These are phyloP conservation scores for Starmerella bombi DNA, from an alignment of 805 yeast species.

Conservation along the genomic window DNA sequence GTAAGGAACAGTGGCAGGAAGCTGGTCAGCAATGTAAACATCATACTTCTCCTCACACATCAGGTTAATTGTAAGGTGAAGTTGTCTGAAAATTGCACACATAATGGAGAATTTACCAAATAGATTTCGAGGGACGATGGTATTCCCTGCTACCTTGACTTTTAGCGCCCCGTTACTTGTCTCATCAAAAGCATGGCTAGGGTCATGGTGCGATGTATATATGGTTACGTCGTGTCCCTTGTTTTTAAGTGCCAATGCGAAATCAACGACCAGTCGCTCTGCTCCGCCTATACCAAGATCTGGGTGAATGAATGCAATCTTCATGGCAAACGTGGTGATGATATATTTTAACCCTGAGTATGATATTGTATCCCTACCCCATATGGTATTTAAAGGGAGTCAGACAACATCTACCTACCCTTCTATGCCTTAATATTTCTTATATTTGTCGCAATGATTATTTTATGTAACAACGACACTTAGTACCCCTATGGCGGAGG, in stretches of 20 bases:
- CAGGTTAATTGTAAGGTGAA: constrained; percentile 45
- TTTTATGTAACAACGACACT: too few relatives aligned
- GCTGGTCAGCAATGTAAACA: constrained; percentile 73
- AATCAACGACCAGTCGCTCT: constrained; percentile 90
- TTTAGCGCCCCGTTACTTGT: constrained; percentile 43
- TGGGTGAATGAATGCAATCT: constrained; percentile 82
- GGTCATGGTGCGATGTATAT: constrained; percentile 85
- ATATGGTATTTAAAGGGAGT: too few relatives aligned
- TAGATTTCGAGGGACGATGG: constrained; percentile 57
- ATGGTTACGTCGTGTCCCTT: constrained; percentile 50
- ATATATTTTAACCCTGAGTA: too few relatives aligned
- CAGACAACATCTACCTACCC: too few relatives aligned
- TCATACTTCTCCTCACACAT: constrained; percentile 37
- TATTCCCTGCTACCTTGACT: constrained; percentile 68
- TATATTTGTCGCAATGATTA: too few relatives aligned
- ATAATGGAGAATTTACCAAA: constrained; percentile 59
- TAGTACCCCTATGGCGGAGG: too few relatives aligned
- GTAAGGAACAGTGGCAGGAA: constrained; percentile 71
- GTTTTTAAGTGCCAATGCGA: constrained; percentile 74
- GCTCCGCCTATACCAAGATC: constrained; percentile 98
- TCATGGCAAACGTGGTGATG: too few relatives aligned
- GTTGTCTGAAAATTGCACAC: constrained; percentile 73
- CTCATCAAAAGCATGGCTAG: constrained; percentile 81
- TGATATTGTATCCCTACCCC: too few relatives aligned
- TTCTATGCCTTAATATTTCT: too few relatives aligned